These are phyloP conservation scores for Ceratocystis diversiconidia DNA, from an alignment of 2,329 filamentous ascomycete genomes.

Conservation along the genomic window DNA sequence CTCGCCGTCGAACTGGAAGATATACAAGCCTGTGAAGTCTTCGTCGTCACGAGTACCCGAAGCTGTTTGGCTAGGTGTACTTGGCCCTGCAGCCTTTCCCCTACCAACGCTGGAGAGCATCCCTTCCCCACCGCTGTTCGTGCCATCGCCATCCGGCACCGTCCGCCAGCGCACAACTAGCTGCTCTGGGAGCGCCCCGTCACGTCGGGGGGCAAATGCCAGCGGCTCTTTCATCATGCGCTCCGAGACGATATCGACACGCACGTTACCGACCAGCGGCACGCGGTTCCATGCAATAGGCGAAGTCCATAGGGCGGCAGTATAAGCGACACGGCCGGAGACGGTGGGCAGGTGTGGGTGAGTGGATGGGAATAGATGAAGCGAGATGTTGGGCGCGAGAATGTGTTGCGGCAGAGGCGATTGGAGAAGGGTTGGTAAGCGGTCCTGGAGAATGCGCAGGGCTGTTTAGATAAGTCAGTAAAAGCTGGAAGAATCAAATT, in stretches of 20 bases:
- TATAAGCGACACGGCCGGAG: slow-evolving; percentile 77
- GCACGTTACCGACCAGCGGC: slow-evolving; percentile 80
- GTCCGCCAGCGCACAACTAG: slow-evolving; percentile 77
- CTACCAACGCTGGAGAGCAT: slow-evolving; percentile 17
- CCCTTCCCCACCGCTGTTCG: slow-evolving; percentile 26
- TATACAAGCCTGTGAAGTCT: slow-evolving; percentile 81
- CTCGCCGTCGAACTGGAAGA: slow-evolving; percentile 86
- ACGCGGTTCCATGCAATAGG: slow-evolving; percentile 92
- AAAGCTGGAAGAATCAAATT: too few species aligned
- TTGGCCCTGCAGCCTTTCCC: slow-evolving; percentile 23
- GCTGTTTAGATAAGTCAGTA: slow-evolving; percentile 25
- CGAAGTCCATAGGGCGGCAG: slow-evolving; percentile 86
- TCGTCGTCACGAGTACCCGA: slow-evolving; percentile 28
- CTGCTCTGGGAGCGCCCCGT: slow-evolving; percentile 56
- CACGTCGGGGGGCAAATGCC: slow-evolving; percentile 32
- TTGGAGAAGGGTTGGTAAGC: slow-evolving; percentile 52
- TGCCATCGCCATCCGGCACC: slow-evolving; percentile 22
- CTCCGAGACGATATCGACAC: slow-evolving; percentile 75
- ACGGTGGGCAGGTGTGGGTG: slow-evolving; percentile 87
- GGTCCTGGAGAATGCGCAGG: slow-evolving; percentile 49
- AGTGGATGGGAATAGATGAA: slow-evolving; percentile 59
- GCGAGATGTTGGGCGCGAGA: slow-evolving; percentile 57
- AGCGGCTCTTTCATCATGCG: slow-evolving; percentile 57
- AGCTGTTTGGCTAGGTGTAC: slow-evolving; percentile 25
- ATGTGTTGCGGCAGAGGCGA: slow-evolving; percentile 59